Conservation (phyloP, 305 asterid species). For the Euphrasia arctica region DNA sequence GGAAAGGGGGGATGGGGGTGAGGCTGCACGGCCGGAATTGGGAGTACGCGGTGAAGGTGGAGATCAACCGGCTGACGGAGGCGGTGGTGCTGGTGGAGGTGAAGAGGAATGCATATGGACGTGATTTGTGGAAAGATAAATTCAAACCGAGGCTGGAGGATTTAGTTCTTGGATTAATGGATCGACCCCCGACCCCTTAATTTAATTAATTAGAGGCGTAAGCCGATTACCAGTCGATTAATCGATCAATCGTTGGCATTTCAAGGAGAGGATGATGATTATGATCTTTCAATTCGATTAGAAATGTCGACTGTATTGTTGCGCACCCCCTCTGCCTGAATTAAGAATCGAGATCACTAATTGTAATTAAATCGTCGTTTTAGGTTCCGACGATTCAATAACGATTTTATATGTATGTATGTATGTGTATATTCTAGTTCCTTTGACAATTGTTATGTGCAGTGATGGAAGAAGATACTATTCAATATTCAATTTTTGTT, state of each 20-base stretch:
- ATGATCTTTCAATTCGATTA: neutral
- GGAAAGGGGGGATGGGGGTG: slow-evolving; percentile 29
- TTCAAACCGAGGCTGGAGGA: slow-evolving; percentile 41
- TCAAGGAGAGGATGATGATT: neutral
- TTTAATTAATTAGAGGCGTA: slow-evolving; percentile 17
- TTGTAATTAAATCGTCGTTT: neutral
- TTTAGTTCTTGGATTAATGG: slow-evolving; percentile 29
- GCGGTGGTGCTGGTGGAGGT: slow-evolving; percentile 59
- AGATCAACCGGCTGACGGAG: slow-evolving; percentile 59
- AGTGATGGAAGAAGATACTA: too few species aligned
- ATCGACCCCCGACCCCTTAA: slow-evolving; percentile 15
- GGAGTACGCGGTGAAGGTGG: slow-evolving; percentile 32
- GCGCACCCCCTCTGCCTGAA: too few species aligned
- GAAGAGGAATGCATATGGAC: slow-evolving; percentile 35
- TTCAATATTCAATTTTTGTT: too few species aligned
- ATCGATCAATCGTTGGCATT: slow-evolving; percentile 14
- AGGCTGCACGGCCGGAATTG: slow-evolving; percentile 48
- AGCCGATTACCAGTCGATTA: neutral
- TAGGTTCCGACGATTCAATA: neutral
- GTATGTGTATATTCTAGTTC: neutral
- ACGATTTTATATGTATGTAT: neutral
- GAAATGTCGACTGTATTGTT: slow-evolving; percentile 13
- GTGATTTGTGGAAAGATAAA: slow-evolving; percentile 47
- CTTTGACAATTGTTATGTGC: too few species aligned
- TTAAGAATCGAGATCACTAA: neutral